Percentiles rank a stretch among this genome's conserved stretches.
Evolutionary conservation across 2,329 filamentous ascomycete species (phyloP).

Genomic region (Boeremia exigua): DNA sequence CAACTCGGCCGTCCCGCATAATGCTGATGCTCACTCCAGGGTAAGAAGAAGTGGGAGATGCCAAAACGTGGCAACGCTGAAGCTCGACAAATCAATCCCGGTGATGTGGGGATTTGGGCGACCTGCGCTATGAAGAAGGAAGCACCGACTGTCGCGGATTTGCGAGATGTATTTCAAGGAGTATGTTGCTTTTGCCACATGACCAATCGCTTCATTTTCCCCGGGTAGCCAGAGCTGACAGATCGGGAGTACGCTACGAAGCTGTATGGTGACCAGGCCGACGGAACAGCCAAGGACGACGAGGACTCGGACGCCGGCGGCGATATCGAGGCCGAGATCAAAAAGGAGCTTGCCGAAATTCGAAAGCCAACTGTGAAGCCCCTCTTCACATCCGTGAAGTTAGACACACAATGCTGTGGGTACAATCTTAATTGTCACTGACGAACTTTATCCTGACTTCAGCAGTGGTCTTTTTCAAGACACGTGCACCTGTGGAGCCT

Average conservation of each 20-base stretch:
- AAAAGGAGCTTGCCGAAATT: constrained; percentile 72
- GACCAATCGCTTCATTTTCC: not conserved
- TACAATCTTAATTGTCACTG: not conserved
- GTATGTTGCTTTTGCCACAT: constrained; percentile 51
- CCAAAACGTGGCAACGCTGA: constrained; percentile 45
- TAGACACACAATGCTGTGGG: constrained; percentile 64
- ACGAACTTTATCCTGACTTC: constrained; percentile 19
- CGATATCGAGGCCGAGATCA: constrained; percentile 76
- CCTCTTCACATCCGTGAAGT: constrained; percentile 59
- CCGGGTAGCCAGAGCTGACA: constrained; percentile 18
- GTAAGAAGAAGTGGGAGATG: constrained; percentile 54
- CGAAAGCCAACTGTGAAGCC: constrained; percentile 57
- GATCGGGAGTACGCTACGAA: constrained; percentile 72
- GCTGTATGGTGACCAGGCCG: constrained; percentile 51
- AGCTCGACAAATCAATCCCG: constrained; percentile 62
- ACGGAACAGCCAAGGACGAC: constrained; percentile 54
- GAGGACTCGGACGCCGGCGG: constrained; percentile 41
- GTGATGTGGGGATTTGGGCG: constrained; percentile 78
- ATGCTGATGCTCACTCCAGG: constrained; percentile 37
- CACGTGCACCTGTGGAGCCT: constrained; percentile 63
- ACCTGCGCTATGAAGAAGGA: constrained; percentile 77
- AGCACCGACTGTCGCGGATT: constrained; percentile 70
- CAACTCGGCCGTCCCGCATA: constrained; percentile 18
- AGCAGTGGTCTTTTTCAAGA: constrained; percentile 65
- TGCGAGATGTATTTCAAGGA: constrained; percentile 70